Evolutionary conservation across 352 stramenopile genomes (phyloP), one percentile per base, ranked within the genome.

Genomic region (Lagenidium giganteum): DNA sequence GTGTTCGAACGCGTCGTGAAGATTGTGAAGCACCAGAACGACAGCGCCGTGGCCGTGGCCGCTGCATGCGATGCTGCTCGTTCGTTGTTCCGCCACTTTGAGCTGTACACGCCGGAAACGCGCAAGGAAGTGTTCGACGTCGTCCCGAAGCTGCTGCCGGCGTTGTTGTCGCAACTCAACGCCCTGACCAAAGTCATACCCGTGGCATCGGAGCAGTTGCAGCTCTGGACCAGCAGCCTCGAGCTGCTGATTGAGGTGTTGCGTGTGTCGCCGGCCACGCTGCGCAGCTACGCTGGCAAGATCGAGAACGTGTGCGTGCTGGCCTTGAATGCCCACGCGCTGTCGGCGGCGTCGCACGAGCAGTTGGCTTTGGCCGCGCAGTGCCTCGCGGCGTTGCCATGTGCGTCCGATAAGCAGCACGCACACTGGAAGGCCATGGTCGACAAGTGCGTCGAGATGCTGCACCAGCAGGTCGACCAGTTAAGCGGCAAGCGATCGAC

Each of bases 1-100:
- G 61, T 90, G 45, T 63, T 82, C 22, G 73, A 88, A 23, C 70
- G 69, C 42, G 49, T 87, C 8, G 58, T 81, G 54, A 83, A 84
- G 57, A 60, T 67, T 22, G 37, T 86, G 55, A 90, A 90, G 64
- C 70, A 77, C 56, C 54, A 67, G 23, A 59, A 76, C 17, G 52
- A 65, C 42, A 42, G 51, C 13, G 47, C 57, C 26, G 30, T 51
- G 32, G 55, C 63, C 12, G 48, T 75, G 3, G 52, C 62, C 12
- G 47, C 46, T 8, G 70, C 75, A 3, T 75, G 73, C 42, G 53
- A 68, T 13, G 70, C 83, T 9, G 61, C 67, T 3, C 59, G 60
- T 7, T 58, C 62, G 6, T n/a, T 87, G 9, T 45, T 85, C 42
- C 60, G 67, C 31, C 50, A 72, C 41, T 54, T 76, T 12, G 69